Evolutionary conservation across 805 yeast species (phyloP).

Genomic region (Wickerhamomyces bovis): DNA sequence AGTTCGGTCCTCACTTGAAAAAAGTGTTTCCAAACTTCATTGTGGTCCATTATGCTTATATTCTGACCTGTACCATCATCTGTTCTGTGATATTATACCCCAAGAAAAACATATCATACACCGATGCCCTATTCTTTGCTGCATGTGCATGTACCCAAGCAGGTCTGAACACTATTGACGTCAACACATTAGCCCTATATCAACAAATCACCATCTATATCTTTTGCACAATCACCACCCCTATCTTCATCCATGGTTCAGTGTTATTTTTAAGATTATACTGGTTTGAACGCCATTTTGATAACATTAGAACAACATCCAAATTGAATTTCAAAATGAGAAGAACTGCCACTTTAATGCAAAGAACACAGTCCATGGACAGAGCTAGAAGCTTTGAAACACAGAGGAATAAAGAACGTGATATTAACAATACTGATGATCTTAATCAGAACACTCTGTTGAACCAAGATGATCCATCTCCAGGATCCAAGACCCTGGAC

Average conservation of each 20-base stretch:
- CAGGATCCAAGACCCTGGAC: constrained; percentile 3
- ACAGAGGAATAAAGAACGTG: background rate
- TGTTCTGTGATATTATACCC: constrained; percentile 79
- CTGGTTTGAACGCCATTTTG: constrained; percentile 86
- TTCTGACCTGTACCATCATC: constrained; percentile 50
- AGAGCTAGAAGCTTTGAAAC: constrained; percentile 1
- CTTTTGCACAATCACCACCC: constrained; percentile 65
- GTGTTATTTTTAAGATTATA: constrained; percentile 73
- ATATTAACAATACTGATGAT: background rate
- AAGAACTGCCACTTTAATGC: constrained; percentile 67
- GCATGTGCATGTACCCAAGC: constrained; percentile 85
- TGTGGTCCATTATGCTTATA: constrained; percentile 70
- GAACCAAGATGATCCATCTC: background rate
- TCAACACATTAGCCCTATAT: constrained; percentile 57
- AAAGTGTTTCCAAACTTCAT: constrained; percentile 37
- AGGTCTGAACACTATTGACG: constrained; percentile 76
- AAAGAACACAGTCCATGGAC: constrained; percentile 33
- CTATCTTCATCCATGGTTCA: constrained; percentile 80
- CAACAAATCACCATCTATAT: constrained; percentile 76
- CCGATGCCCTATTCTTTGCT: constrained; percentile 74
- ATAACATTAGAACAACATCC: constrained; percentile 73
- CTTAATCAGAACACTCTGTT: background rate
- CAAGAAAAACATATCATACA: constrained; percentile 53
- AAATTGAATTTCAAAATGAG: constrained; percentile 77
- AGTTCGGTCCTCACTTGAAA: constrained; percentile 31